phyloP scores from a whole-genome alignment of 2,329 filamentous ascomycete species.

The Graphiopsis chlorocephala region DNA sequence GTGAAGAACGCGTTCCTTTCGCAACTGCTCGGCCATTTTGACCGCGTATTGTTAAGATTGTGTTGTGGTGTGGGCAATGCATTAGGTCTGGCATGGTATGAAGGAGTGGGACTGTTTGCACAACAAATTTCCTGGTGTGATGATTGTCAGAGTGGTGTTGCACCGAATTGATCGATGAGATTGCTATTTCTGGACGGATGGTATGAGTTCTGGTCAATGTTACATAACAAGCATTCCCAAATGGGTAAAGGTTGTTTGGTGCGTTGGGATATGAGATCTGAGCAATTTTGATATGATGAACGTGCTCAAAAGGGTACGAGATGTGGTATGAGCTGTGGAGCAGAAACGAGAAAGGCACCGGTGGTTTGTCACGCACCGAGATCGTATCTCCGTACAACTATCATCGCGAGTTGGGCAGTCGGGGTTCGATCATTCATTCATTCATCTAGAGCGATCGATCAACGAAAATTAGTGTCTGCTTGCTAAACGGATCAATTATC shows the following conservation, averaged over 20 bases:
- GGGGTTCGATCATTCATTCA: neutral
- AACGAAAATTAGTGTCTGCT: neutral
- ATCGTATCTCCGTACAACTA: no score
- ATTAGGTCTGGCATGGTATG: slow-evolving; percentile 22
- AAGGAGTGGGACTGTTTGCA: neutral
- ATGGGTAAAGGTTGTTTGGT: neutral
- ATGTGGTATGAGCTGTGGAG: neutral
- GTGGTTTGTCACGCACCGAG: neutral
- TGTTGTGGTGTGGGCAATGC: slow-evolving; percentile 17
- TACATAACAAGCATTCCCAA: neutral
- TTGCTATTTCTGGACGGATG: neutral
- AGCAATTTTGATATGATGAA: neutral
- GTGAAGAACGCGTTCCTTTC: slow-evolving; percentile 24
- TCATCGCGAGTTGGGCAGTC: neutral
- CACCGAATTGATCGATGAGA: neutral
- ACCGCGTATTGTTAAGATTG: slow-evolving; percentile 23
- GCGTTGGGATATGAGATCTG: neutral
- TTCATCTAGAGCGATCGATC: neutral
- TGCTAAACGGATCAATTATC: neutral
- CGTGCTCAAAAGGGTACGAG: neutral
- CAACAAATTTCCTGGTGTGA: slow-evolving; percentile 5
- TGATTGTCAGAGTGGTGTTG: neutral
- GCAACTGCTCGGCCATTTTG: slow-evolving; percentile 26
- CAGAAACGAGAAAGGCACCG: neutral
- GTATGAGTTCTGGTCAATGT: neutral